Evolutionary conservation across 768 basidiomycete genomes (phyloP), one percentile per base, ranked within the genome.

Genomic region (Collybia nuda): DNA sequence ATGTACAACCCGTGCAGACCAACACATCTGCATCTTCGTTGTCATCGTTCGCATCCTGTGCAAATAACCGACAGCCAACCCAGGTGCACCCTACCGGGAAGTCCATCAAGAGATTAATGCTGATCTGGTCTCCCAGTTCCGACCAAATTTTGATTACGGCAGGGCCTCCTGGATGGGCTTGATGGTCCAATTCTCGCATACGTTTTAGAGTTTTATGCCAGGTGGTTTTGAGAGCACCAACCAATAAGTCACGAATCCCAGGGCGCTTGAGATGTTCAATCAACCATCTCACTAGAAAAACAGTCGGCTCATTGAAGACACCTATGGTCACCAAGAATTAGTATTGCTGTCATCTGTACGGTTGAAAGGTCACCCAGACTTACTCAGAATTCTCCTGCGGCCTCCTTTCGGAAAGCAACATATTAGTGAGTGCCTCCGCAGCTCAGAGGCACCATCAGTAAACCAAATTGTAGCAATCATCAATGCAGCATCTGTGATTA

Each of bases 401-500:
- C 14, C 14, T 32, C 9, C 32, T 32, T 32, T 32, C 3, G 32
- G 32, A 14, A 32, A 32, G 32, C 32, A 32, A 11, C 32, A 32
- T 11, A 32, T 3, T 32, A 32, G 14, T 11, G 32, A 32, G 12
- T 32, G 32, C 9, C 32, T 32, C 14, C 32, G 32, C 32, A 32
- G 32, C 12, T 32, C 32, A 14, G 32, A 32, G 12, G 32, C 32
- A 11, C 14, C 32, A 6, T 8, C 8, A 12, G 44, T 6, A 18
- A 35, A 32, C 44, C 44, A 45, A 14, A n/a, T 45, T 12, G 19
- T 19, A 24, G 44, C 18, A 45, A 45, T n/a, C 26, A 17, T 45
- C n/a, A 45, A 14, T 9, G 44, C 44, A n/a, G 35, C 44, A 8
- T 45, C 29, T 44, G 29, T n/a, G 29, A 44, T 44, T 18, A 44